Conservation (phyloP, 2,329 filamentous ascomycete species). For the Colletotrichum phormii region DNA sequence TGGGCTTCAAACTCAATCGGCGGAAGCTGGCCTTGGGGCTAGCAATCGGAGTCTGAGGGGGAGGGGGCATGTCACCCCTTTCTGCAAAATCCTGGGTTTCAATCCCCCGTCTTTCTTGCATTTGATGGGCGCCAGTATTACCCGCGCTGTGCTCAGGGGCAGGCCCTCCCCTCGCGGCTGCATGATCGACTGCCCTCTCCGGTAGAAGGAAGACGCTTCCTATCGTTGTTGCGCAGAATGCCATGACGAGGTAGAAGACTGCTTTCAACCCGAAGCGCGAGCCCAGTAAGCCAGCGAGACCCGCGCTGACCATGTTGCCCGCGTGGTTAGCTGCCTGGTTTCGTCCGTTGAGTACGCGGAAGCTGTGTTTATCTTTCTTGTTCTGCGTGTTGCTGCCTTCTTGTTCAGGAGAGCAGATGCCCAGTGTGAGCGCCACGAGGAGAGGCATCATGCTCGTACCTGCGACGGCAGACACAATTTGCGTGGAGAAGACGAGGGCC, state of each 20-base stretch:
- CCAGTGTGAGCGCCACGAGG: conserved; percentile 26
- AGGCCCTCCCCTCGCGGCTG: background rate
- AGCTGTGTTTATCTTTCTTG: conserved; percentile 14
- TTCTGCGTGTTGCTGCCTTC: background rate
- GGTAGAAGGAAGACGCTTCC: conserved; percentile 11
- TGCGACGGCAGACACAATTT: conserved; percentile 29
- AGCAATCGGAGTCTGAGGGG: background rate
- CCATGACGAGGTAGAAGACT: conserved; percentile 27
- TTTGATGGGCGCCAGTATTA: background rate
- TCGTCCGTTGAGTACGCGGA: conserved; percentile 16
- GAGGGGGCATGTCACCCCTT: background rate
- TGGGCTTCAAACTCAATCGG: background rate
- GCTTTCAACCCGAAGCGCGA: conserved; percentile 16
- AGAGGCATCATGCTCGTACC: conserved; percentile 23
- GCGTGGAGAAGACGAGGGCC: conserved; percentile 21
- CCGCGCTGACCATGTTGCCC: conserved; percentile 30
- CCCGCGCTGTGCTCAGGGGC: background rate
- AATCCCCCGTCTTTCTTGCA: background rate
- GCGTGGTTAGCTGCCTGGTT: conserved; percentile 28
- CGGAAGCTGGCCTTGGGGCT: background rate
- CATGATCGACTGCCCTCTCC: conserved; percentile 15
- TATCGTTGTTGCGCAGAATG: conserved; percentile 14
- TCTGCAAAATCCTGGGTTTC: background rate
- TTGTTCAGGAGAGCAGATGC: conserved; percentile 9
- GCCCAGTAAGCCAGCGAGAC: conserved; percentile 10